A percentile compares a stretch with the other conserved stretches of the same genome.
These are phyloP conservation scores for Berkeleyomyces basicola DNA, from an alignment of 2,329 filamentous ascomycete genomes.

Conservation along the genomic window DNA sequence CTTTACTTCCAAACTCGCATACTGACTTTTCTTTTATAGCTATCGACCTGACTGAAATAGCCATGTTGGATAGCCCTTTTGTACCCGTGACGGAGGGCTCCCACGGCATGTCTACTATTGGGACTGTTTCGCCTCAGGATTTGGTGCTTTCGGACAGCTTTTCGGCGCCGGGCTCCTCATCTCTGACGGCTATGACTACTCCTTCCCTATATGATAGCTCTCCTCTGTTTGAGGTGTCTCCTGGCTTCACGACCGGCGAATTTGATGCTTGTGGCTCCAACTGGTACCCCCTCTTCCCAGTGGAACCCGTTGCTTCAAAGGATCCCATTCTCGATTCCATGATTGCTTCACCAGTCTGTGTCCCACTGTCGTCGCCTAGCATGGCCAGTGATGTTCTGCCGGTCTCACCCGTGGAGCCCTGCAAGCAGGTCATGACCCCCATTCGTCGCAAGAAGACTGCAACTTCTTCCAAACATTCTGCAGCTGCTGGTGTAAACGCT, in stretches of 20 bases:
- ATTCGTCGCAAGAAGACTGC: constrained; percentile 5
- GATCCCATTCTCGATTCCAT: constrained; percentile 16
- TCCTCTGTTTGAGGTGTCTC: constrained; percentile 52
- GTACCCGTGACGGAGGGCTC: constrained; percentile 19
- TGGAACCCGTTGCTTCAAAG: constrained; percentile 17
- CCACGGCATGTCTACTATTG: constrained; percentile 28
- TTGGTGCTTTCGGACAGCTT: constrained; percentile 53
- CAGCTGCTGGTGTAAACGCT: constrained; percentile 50
- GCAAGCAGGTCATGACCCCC: neutral
- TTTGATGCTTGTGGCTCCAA: constrained; percentile 35
- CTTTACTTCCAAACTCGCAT: constrained; percentile 20
- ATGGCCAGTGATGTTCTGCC: neutral
- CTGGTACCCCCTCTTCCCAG: constrained; percentile 63
- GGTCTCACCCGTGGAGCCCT: neutral
- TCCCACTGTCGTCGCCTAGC: constrained; percentile 6
- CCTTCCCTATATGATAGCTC: constrained; percentile 66
- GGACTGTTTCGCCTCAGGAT: constrained; percentile 74
- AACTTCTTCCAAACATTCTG: constrained; percentile 39
- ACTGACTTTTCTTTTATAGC: constrained; percentile 24
- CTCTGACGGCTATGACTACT: constrained; percentile 71
- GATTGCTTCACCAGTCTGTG: constrained; percentile 4
- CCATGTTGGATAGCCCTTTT: constrained; percentile 35
- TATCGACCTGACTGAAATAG: constrained; percentile 41
- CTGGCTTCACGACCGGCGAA: constrained; percentile 49
- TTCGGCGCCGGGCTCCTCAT: constrained; percentile 67